Percentiles rank a stretch among this genome's conserved stretches.
Conservation (phyloP, 352 stramenopile genomes). For the Aphanomyces astaci region DNA sequence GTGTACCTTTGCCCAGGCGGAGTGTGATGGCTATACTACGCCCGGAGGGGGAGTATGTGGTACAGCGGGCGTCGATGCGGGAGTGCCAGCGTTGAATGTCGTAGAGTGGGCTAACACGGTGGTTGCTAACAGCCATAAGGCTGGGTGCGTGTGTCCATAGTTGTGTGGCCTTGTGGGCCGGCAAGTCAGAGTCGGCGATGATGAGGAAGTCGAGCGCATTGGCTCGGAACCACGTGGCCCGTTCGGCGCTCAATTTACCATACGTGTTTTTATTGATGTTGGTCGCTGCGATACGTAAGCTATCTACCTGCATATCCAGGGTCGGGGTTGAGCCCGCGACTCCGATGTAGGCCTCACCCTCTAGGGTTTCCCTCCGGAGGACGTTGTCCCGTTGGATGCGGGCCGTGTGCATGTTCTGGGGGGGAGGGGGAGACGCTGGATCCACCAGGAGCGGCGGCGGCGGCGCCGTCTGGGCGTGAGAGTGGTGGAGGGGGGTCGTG, state of each 20-base stretch:
- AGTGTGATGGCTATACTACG: background rate
- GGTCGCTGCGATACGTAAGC: background rate
- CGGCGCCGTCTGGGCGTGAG: background rate
- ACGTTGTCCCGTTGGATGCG: too few relatives aligned
- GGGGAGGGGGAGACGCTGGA: too few relatives aligned
- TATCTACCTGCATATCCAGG: background rate
- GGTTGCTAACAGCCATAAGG: background rate
- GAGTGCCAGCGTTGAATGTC: too few relatives aligned
- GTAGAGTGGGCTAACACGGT: background rate
- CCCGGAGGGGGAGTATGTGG: background rate
- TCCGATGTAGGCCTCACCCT: too few relatives aligned
- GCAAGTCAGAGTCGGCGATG: background rate
- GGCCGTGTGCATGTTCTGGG: too few relatives aligned
- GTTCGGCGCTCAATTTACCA: too few relatives aligned
- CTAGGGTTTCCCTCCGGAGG: too few relatives aligned
- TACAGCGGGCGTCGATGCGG: background rate
- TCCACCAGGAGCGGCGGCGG: background rate
- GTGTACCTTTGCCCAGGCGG: background rate
- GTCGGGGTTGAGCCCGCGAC: background rate
- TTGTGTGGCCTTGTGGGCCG: too few relatives aligned
- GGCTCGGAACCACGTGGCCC: too few relatives aligned
- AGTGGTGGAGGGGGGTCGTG: background rate
- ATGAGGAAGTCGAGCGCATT: too few relatives aligned
- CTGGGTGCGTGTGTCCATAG: background rate
- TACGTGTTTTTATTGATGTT: too few relatives aligned